phyloP scores from a whole-genome alignment of 2,329 filamentous ascomycete genomes.

The Diaporthe longicolla region DNA sequence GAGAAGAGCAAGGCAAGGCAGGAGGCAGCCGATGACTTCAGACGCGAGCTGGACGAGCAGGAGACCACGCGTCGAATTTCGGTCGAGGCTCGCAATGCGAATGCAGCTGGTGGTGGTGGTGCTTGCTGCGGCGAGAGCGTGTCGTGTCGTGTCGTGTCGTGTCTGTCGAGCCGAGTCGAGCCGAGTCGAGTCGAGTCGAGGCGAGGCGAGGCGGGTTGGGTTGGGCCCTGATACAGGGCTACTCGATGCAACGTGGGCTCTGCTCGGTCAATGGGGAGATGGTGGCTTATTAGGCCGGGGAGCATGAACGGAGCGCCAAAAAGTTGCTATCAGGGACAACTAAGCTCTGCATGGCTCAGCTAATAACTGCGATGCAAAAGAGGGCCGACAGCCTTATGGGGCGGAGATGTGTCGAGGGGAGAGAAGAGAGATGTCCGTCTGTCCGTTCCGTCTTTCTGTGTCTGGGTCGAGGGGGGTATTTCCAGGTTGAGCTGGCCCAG shows the following conservation, averaged over 20 bases:
- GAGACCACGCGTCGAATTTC: constrained; percentile 14
- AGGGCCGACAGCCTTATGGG: not conserved
- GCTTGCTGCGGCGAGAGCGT: not conserved
- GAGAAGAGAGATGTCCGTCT: not conserved
- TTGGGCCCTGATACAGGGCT: constrained; percentile 12
- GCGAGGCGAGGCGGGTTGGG: no score
- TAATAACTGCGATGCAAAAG: not conserved
- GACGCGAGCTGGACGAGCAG: constrained; percentile 14
- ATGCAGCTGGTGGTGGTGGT: not conserved
- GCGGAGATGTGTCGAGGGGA: constrained; percentile 4
- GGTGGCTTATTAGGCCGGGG: constrained; percentile 26
- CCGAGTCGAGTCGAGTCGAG: constrained; percentile 1
- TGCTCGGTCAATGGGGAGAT: not conserved
- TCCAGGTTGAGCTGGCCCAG: constrained; percentile 14
- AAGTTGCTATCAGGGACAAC: not conserved
- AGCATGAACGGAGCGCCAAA: constrained; percentile 16
- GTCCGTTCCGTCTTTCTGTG: not conserved
- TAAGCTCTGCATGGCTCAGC: constrained; percentile 30
- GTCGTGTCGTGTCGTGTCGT: constrained; percentile 26
- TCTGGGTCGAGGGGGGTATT: constrained; percentile 24
- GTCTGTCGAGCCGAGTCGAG: not conserved
- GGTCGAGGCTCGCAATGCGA: constrained; percentile 5
- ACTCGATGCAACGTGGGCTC: constrained; percentile 25
- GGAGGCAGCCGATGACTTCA: constrained; percentile 32
- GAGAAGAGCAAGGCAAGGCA: not conserved